Evolutionary conservation across 164 flowering plant genomes (phyloP).

Genomic region (Liquidambar formosana): DNA sequence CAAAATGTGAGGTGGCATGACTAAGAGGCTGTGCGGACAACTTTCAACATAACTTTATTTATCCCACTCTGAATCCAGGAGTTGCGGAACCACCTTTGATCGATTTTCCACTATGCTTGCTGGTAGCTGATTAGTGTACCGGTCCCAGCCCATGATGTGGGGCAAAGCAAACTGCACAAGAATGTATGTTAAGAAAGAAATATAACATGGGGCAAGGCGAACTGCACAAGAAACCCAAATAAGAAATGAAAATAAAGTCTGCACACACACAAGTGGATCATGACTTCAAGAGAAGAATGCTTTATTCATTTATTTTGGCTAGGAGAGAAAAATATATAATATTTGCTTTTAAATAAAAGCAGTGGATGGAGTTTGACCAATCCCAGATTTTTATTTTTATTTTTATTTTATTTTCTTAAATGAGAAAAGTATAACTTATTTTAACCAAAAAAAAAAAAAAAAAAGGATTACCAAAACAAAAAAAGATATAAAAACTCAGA

Average conservation of each 20-base stretch:
- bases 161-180: constrained; percentile 63
- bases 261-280: no score
- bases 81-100: constrained; percentile 19
- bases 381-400: no score
- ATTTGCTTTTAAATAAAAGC: no score
- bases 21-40: background rate
- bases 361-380: no score
- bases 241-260: background rate
- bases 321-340: no score
- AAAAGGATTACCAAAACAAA: no score
- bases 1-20: background rate
- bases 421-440: no score
- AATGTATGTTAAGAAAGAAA: background rate
- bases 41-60: constrained; percentile 30
- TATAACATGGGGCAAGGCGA: background rate
- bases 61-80: constrained; percentile 55
- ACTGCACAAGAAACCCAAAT: background rate
- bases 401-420: no score
- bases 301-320: no score
- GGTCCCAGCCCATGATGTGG: constrained; percentile 68
- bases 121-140: constrained; percentile 18
- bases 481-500: no score
- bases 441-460: no score
- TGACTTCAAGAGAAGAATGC: no score
- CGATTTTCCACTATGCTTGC: constrained; percentile 6